Base-by-base conservation (phyloP, 2,329 filamentous ascomycete genomes). In the Blastomyces parvus region DNA sequence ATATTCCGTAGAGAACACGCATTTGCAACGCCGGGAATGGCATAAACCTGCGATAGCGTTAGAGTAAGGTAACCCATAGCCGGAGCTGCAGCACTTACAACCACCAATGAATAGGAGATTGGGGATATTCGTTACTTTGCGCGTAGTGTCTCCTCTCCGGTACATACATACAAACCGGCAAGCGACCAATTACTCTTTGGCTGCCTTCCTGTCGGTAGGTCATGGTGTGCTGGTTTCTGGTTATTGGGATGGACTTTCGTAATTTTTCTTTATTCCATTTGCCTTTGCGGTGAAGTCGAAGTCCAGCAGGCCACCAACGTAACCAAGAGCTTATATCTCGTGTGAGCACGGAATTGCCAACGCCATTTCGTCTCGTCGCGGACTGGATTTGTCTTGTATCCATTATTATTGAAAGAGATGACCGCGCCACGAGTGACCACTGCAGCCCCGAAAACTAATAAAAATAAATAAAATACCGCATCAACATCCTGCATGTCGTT, bases 201-300 rank as follows among this genome's bases (percentile, higher is more conserved):
- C 9, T 42, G 19, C 56, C 38, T 58, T 27, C 36, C 17, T 44
- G n/a, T n/a, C n/a, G n/a, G 56, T 38, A 44, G 56, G 22, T 14
- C 17, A 60, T 60, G 59, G 59, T 50, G 40, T 27, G 38, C 33
- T 61, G 46, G 30, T 61, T 40, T 38, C 59, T 53, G 59, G 59
- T 61, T 42, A 38, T 52, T 13, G 59, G 59, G 44, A 33, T 27
- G 38, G n/a, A 11, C 38, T 17, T 59, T n/a, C 9, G 22, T 36
- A 33, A 22, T 13, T 48, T 33, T 59, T 27, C 22, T 46, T 46
- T 46, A 59, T 59, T 5, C 38, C 22, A 36, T 46, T 19, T 59
- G n/a, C 14, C 40, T 22, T 58, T 58, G 36, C 38, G 25, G 36
- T 44, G n/a, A 58, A 53, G 50, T 53, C 13, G 50, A 55, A 33